Evolutionary conservation across 371 early-diverging fungal species (phyloP).

Genomic region (Rhizopus microsporus): DNA sequence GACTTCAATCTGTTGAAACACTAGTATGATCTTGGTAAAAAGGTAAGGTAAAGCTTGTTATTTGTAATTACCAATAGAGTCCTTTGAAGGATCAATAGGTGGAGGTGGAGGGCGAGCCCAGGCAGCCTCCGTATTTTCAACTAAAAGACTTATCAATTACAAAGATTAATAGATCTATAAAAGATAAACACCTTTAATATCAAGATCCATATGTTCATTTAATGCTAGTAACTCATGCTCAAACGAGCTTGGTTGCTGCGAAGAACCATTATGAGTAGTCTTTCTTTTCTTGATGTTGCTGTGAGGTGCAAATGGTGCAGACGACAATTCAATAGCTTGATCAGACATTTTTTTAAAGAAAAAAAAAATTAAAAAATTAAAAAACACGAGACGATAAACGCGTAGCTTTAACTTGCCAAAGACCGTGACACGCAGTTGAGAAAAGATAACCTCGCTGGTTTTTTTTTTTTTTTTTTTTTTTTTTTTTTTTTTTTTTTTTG

Average conservation of each 20-base stretch:
- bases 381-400: not conserved
- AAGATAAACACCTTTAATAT: constrained; percentile 10
- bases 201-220: constrained; percentile 15
- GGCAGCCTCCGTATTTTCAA: constrained; percentile 23
- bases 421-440: too few relatives aligned
- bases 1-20: constrained; percentile 94
- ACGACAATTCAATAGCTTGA: constrained; percentile 11
- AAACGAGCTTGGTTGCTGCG: constrained; percentile 10
- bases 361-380: not conserved
- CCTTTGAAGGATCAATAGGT: constrained; percentile 27
- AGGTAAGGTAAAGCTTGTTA: not conserved
- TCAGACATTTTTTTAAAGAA: not conserved
- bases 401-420: too few relatives aligned
- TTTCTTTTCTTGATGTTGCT: constrained; percentile 21
- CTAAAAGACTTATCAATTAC: not conserved
- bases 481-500: too few relatives aligned
- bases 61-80: constrained; percentile 33
- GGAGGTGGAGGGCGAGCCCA: constrained; percentile 40
- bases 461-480: too few relatives aligned
- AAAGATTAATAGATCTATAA: not conserved
- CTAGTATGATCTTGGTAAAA: constrained; percentile 27
- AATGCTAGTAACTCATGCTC: constrained; percentile 26
- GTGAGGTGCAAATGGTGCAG: constrained; percentile 23
- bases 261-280: not conserved
- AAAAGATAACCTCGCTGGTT: too few relatives aligned